phyloP scores from a whole-genome alignment of 148 eudicot genomes.

The Linanthus parryae region DNA sequence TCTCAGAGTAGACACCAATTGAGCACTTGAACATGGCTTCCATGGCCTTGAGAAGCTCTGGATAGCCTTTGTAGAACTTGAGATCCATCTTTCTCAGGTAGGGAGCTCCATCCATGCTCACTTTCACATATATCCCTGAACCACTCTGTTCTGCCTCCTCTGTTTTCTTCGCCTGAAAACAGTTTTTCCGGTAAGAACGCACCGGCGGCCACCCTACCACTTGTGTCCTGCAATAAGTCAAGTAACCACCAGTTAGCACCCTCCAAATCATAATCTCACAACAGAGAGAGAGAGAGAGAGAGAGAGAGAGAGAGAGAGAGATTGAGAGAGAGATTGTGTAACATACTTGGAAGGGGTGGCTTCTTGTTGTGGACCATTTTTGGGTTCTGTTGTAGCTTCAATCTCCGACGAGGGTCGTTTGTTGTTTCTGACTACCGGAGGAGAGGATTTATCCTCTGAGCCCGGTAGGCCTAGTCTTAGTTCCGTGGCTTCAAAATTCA shows the following conservation, averaged over 20 bases:
- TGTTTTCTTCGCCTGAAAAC: slow-evolving; percentile 23
- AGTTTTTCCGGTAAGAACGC: slow-evolving; percentile 35
- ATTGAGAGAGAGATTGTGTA: neutral
- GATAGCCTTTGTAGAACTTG: slow-evolving; percentile 31
- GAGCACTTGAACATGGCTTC: slow-evolving; percentile 47
- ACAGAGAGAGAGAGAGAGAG: neutral
- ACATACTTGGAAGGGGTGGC: slow-evolving; percentile 43
- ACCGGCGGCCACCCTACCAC: slow-evolving; percentile 62
- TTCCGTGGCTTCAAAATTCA: slow-evolving; percentile 41
- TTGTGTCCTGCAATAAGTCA: slow-evolving; percentile 31
- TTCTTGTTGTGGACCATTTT: slow-evolving; percentile 8
- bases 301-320: neutral
- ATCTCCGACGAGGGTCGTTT: slow-evolving; percentile 37
- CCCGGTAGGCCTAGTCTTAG: slow-evolving; percentile 46
- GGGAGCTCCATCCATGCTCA: slow-evolving; percentile 64
- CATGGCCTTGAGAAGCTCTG: slow-evolving; percentile 40
- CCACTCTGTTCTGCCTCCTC: slow-evolving; percentile 28
- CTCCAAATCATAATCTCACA: neutral
- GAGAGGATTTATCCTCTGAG: slow-evolving; percentile 8
- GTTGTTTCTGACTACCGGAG: slow-evolving; percentile 7
- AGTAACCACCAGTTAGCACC: neutral
- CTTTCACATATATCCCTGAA: slow-evolving; percentile 36
- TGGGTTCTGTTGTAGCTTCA: neutral
- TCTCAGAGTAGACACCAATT: slow-evolving; percentile 17
- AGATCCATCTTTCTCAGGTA: slow-evolving; percentile 46